A percentile compares a stretch with the other conserved stretches of the same genome.
Conservation (phyloP, 257 asterid genomes). For the Striga asiatica region DNA sequence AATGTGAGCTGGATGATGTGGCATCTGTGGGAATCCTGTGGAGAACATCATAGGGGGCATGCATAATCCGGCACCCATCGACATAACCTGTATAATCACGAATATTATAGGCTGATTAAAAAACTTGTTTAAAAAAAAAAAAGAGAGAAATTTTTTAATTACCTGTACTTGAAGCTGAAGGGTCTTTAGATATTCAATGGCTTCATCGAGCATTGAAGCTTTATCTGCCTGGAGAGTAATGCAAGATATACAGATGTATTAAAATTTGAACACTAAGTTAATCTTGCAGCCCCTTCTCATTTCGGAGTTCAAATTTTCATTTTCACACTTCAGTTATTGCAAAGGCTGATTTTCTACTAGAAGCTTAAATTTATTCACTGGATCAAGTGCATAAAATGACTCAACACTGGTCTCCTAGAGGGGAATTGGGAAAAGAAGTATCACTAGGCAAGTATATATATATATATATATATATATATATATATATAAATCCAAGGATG, state of each 20-base stretch:
- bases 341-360: neutral
- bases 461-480: no score
- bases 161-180: constrained; percentile 99
- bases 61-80: constrained; percentile 86
- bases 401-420: neutral
- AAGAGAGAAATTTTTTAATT: constrained; percentile 14
- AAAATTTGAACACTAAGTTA: neutral
- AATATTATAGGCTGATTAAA: neutral
- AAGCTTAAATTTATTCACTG: neutral
- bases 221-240: constrained; percentile 60
- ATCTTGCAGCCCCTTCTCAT: no score
- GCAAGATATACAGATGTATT: constrained; percentile 6
- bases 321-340: neutral
- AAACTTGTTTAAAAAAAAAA: neutral
- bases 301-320: neutral
- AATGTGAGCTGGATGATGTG: constrained; percentile 53
- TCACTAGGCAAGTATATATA: no score
- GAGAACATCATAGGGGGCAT: constrained; percentile 85
- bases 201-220: constrained; percentile 99
- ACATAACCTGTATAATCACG: constrained; percentile 58
- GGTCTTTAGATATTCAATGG: constrained; percentile 87
- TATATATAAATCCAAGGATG: constrained; percentile 1
- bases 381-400: neutral
- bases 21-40: constrained; percentile 58
- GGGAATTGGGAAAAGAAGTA: no score